Base-by-base conservation (phyloP, 1,284 basidiomycete species). In the Termitomyces sp. region DNA sequence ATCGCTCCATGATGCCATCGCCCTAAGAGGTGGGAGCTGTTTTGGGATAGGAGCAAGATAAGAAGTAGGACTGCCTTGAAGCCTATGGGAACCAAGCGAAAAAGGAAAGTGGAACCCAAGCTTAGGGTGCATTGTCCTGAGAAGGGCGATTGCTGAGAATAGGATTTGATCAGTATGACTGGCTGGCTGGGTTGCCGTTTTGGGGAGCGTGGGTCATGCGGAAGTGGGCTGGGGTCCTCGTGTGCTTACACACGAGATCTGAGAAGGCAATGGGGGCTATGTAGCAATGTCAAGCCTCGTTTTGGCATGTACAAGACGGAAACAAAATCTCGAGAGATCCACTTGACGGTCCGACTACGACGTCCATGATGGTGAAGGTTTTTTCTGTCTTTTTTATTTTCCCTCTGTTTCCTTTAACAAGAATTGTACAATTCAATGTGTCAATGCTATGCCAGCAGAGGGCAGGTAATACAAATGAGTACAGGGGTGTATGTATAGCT, bases 391-490 rank as follows among this genome's bases (percentile, higher is more conserved):
- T 10, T 26, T 21, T 10, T 18, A 2, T 46, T 24, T 24, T 24
- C 21, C 21, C 5, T 24, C 21, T 5, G 3, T 24, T 24, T 24
- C 14, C 5, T 33, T 34, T 33, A 18, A 49, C 47, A 33, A 39
- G 28, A 41, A 21, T 45, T 38, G 21, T 35, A 31, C 28, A 45
- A 40, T 51, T 44, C 19, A 33, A 16, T 42, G 21, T 42, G 38
- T 49, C 38, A 49, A 49, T 49, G 49, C 49, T 50, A 35, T 46
- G 43, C 43, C 21, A 13, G 33, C 41, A 13, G 42, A 47, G 45
- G 46, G 49, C 53, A 49, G 49, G 49, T 53, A 44, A 57, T 59
- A 60, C 59, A 61, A 52, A 55, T 58, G 54, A 52, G 60, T 65
- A 63, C 60, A 63, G 51, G 52, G 44, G 46, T 35, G 9, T 46